Base-by-base conservation (phyloP, 768 basidiomycete species). In the Gyrodon lividus region DNA sequence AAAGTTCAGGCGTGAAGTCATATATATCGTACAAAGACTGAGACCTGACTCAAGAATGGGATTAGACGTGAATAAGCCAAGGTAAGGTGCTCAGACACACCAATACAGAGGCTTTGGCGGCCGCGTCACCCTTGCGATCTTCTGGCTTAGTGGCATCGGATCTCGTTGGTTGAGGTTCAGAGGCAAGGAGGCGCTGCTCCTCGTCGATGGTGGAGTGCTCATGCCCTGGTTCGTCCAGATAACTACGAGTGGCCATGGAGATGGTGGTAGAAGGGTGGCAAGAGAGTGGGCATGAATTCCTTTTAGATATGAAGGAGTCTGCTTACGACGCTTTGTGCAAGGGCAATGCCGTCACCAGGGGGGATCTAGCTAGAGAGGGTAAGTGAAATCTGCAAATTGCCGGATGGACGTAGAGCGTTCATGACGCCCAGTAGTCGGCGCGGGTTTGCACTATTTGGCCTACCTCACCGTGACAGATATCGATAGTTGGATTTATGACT, bases 101-200 rank as follows among this genome's bases (percentile, higher is more conserved):
- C 48, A 73, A 58, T 24, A 74, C 70, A 43, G 63, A 49, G 41
- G 63, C 53, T 17, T 57, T 58, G 0, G 77, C 75, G 9, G 64
- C 20, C 2, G 26, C 37, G 52, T 81, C 79, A 0, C 75, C 72
- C 20, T 41, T 23, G 30, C 78, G 69, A 0, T 63, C 65, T 55
- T 81, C 77, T 31, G 59, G 60, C 42, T 60, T 78, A 20, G 54
- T 1, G 45, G 37, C 60, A 52, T 65, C 64, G 10, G 62, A 55
- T n/a, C 48, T 47, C 72, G 71, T 54, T 4, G 30, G 26, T 10
- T 16, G 13, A 28, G 45, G 16, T 20, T 44, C 50, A 4, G 51
- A 13, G 1, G 57, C 46, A 13, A 64, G 52, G 8, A 63, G 54
- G 4, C 7, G 26, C 26, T 65, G 46, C 6, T 58, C 54, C 24